Evolutionary conservation across 768 basidiomycete species (phyloP).

Genomic region (Gelatoporia subvermispora): DNA sequence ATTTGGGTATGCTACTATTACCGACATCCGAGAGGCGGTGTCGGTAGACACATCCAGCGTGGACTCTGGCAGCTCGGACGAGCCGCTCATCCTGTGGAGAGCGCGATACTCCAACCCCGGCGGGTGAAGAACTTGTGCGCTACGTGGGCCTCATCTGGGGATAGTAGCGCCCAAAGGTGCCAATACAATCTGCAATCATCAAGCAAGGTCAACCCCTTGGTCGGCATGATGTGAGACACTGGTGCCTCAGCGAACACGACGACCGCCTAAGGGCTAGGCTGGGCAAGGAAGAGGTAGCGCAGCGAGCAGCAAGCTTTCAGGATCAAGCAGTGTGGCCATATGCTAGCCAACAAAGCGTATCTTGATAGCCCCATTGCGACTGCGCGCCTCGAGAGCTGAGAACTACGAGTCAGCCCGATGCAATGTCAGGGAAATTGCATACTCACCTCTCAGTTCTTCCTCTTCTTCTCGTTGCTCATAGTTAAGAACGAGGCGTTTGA

Average conservation of each 20-base stretch:
- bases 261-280: constrained; percentile 1
- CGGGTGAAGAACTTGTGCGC: too few relatives aligned
- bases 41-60: too few relatives aligned
- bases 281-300: constrained; percentile 1
- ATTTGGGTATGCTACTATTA: too few relatives aligned
- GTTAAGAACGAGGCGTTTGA: constrained; percentile 91
- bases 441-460: constrained; percentile 70
- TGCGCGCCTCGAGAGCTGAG: constrained; percentile 65
- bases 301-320: constrained; percentile 4
- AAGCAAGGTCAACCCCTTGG: constrained; percentile 5
- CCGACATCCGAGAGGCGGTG: too few relatives aligned
- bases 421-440: background rate
- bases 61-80: too few relatives aligned
- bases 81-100: too few relatives aligned
- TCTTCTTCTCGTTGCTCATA: constrained; percentile 89
- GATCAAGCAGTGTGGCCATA: background rate
- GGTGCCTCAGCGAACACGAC: constrained; percentile 1
- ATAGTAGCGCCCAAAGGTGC: too few relatives aligned
- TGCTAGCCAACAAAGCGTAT: constrained; percentile 69
- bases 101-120: too few relatives aligned
- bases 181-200: constrained; percentile 4
- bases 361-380: constrained; percentile 64
- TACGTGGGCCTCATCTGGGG: too few relatives aligned
- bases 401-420: background rate
- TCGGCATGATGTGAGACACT: constrained; percentile 1